These are phyloP conservation scores for Cystobasidium tubakii DNA, from an alignment of 768 basidiomycete species.

Conservation along the genomic window DNA sequence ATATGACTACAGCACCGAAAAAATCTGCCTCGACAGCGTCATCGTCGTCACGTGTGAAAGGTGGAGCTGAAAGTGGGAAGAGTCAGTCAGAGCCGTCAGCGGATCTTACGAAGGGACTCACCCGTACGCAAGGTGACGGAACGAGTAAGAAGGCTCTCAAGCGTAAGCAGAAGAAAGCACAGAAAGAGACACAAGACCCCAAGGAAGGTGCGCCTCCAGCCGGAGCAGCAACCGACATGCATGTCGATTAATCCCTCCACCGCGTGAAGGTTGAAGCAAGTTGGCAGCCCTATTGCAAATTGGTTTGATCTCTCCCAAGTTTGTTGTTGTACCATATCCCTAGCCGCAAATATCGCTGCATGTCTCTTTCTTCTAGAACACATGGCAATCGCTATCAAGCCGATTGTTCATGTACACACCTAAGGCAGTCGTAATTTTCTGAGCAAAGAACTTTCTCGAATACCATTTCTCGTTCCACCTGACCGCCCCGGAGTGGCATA, in stretches of 20 bases:
- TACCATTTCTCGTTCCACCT: neutral
- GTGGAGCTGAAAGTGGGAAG: neutral
- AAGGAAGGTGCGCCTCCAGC: conserved; percentile 30
- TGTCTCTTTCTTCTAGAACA: too few relatives aligned
- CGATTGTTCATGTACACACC: too few relatives aligned
- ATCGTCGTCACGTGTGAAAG: neutral
- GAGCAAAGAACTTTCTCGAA: neutral
- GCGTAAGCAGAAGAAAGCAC: conserved; percentile 39
- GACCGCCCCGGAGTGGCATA: neutral
- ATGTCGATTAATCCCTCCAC: too few relatives aligned
- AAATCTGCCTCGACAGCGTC: conserved; percentile 2
- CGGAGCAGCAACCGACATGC: too few relatives aligned
- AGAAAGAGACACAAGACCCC: conserved; percentile 5
- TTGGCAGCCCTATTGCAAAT: too few relatives aligned
- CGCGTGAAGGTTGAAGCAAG: too few relatives aligned
- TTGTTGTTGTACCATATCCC: too few relatives aligned
- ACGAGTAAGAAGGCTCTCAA: conserved; percentile 38
- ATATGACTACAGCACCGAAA: conserved; percentile 29
- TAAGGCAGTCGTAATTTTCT: too few relatives aligned
- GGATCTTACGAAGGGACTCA: conserved; percentile 16
- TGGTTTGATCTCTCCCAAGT: too few relatives aligned
- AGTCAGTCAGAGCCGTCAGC: neutral
- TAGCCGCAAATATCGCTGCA: too few relatives aligned
- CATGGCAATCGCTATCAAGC: too few relatives aligned
- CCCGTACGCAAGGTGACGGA: conserved; percentile 4